A percentile compares a stretch with the other conserved stretches of the same genome.
These are phyloP conservation scores for Raphanus sativus DNA, from an alignment of 345 rosid species.

Conservation along the genomic window DNA sequence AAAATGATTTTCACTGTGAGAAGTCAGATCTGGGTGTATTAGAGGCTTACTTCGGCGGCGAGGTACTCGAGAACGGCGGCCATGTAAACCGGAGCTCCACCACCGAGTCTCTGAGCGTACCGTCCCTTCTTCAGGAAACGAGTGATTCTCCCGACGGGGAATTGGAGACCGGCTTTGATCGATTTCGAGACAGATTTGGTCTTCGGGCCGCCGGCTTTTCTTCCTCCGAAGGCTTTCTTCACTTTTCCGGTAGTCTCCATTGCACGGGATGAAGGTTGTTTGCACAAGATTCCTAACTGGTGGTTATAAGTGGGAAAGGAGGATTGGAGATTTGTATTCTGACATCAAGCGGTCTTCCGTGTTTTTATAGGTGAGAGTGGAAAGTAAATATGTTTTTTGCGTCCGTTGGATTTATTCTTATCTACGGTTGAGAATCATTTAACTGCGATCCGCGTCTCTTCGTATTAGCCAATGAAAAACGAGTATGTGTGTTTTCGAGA, in stretches of 20 bases:
- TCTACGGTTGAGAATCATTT: conserved; percentile 1
- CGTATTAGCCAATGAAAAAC: conserved; percentile 3
- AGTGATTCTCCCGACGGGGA: conserved; percentile 84
- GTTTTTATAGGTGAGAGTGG: not conserved
- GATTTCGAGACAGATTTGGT: conserved; percentile 73
- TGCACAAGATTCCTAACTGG: no score
- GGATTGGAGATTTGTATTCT: not conserved
- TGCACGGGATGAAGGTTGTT: no score
- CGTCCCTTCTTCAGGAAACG: conserved; percentile 78
- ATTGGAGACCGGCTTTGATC: conserved; percentile 74
- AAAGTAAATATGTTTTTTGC: no score
- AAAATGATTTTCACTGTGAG: not conserved
- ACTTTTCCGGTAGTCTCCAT: conserved; percentile 65
- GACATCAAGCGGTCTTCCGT: not conserved
- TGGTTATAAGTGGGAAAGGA: not conserved
- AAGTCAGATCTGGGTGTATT: conserved; percentile 1
- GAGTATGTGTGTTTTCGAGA: not conserved
- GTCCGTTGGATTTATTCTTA: conserved; percentile 10
- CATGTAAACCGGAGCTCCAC: conserved; percentile 84
- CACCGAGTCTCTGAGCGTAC: conserved; percentile 67
- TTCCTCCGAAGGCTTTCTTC: conserved; percentile 81
- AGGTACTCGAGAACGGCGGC: conserved; percentile 89
- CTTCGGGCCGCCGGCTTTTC: conserved; percentile 78
- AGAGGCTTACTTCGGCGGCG: conserved; percentile 81
- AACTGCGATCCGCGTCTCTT: not conserved